Percentiles rank a stretch among this genome's conserved stretches.
These are phyloP conservation scores for Wallacemonas collosoma DNA, from an alignment of 208 protist species.

Conservation along the genomic window DNA sequence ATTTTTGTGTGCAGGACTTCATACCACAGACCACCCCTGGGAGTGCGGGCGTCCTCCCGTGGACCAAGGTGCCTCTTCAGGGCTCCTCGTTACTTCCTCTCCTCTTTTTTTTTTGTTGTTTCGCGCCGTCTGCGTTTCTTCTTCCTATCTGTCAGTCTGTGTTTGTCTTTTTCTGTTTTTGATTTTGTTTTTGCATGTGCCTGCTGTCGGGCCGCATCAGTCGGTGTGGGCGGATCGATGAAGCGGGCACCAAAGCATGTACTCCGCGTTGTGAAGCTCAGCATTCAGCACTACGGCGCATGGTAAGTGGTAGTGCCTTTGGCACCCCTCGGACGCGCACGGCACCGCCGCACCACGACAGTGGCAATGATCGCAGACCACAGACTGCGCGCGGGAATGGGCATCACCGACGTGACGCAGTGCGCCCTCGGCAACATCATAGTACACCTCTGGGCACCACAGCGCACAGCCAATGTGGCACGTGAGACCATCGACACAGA, in stretches of 20 bases:
- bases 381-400: constrained; percentile 24
- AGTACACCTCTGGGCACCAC: constrained; percentile 81
- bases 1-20: no score
- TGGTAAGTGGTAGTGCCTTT: constrained; percentile 55
- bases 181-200: neutral
- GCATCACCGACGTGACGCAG: constrained; percentile 39
- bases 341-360: constrained; percentile 40
- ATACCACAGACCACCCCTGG: no score
- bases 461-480: constrained; percentile 68
- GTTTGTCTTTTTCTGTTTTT: neutral
- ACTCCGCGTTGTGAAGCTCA: constrained; percentile 20
- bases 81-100: neutral
- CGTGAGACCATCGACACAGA: constrained; percentile 16
- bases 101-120: neutral
- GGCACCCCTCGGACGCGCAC: constrained; percentile 44
- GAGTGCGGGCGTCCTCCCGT: no score
- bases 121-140: neutral
- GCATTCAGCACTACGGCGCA: constrained; percentile 44
- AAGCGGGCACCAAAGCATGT: constrained; percentile 20
- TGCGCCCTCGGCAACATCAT: constrained; percentile 23
- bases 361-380: constrained; percentile 66
- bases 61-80: no score
- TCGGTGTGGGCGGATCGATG: neutral
- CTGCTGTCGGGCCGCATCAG: neutral
- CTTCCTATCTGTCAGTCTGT: neutral